Evolutionary conservation across 2,329 filamentous ascomycete genomes (phyloP).

Genomic region (Plectosphaerella plurivora): DNA sequence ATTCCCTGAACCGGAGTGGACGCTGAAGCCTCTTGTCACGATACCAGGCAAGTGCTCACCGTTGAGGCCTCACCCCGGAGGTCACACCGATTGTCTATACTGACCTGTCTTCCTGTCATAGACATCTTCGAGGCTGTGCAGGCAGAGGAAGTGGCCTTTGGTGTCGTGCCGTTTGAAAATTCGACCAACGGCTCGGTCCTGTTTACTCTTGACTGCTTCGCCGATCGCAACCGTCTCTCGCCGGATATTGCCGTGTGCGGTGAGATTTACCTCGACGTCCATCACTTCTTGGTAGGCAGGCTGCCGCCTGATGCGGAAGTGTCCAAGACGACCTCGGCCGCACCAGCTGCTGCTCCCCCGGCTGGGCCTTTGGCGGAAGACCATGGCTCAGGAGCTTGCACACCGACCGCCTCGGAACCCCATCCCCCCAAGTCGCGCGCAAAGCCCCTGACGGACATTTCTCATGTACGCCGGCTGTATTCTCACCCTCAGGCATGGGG

Average conservation of each 20-base stretch:
- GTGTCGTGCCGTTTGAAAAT: slow-evolving; percentile 94
- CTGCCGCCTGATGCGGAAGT: slow-evolving; percentile 6
- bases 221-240: slow-evolving; percentile 63
- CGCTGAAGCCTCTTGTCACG: slow-evolving; percentile 44
- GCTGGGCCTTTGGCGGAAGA: not conserved
- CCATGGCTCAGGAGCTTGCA: slow-evolving; percentile 38
- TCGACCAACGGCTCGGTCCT: slow-evolving; percentile 91
- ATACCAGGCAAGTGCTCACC: slow-evolving; percentile 37
- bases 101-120: slow-evolving; percentile 19
- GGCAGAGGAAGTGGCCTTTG: slow-evolving; percentile 56
- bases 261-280: slow-evolving; percentile 82
- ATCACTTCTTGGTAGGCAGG: slow-evolving; percentile 76
- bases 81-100: slow-evolving; percentile 1
- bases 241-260: slow-evolving; percentile 70
- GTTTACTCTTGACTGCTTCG: slow-evolving; percentile 83
- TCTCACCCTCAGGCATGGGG: slow-evolving; percentile 95
- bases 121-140: slow-evolving; percentile 82
- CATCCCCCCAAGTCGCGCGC: slow-evolving; percentile 38
- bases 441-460: slow-evolving; percentile 46
- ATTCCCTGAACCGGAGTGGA: slow-evolving; percentile 43
- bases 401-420: slow-evolving; percentile 43
- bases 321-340: slow-evolving; percentile 3
- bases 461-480: slow-evolving; percentile 71
- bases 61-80: not conserved
- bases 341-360: slow-evolving; percentile 1